phyloP scores from a whole-genome alignment of 306 rosid species.

The Neltuma alba region DNA sequence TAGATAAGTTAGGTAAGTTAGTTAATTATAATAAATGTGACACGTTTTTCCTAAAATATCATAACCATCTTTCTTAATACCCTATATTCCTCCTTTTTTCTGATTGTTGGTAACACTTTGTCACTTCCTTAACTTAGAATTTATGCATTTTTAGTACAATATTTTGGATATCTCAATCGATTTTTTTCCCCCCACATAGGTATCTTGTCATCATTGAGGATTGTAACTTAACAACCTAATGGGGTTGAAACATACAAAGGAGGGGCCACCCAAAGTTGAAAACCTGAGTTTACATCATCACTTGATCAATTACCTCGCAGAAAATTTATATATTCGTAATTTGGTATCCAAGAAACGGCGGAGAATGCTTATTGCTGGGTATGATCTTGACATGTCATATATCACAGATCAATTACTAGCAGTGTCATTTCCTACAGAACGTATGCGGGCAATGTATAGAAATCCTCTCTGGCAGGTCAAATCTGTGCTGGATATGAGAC shows the following conservation, averaged over 20 bases:
- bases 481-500: conserved; percentile 90
- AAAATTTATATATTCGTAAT: conserved; percentile 72
- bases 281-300: conserved; percentile 53
- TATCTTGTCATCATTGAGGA: conserved; percentile 33
- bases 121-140: not conserved
- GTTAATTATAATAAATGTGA: too few species aligned
- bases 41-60: too few species aligned
- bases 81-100: too few species aligned
- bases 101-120: not conserved
- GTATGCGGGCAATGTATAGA: conserved; percentile 88
- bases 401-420: conserved; percentile 82
- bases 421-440: conserved; percentile 94
- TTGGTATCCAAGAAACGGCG: conserved; percentile 90
- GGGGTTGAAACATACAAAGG: conserved; percentile 73
- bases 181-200: conserved; percentile 42
- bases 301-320: conserved; percentile 66
- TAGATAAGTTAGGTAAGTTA: too few species aligned
- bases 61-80: too few species aligned
- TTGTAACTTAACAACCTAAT: conserved; percentile 50
- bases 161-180: conserved; percentile 14
- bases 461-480: conserved; percentile 99
- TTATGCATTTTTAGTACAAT: conserved; percentile 9
- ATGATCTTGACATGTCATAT: conserved; percentile 97
- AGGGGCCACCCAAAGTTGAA: conserved; percentile 45
- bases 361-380: conserved; percentile 93